A percentile compares a stretch with the other conserved stretches of the same genome.
Conservation (phyloP, 208 protist genomes). For the Trypanosoma mega region DNA sequence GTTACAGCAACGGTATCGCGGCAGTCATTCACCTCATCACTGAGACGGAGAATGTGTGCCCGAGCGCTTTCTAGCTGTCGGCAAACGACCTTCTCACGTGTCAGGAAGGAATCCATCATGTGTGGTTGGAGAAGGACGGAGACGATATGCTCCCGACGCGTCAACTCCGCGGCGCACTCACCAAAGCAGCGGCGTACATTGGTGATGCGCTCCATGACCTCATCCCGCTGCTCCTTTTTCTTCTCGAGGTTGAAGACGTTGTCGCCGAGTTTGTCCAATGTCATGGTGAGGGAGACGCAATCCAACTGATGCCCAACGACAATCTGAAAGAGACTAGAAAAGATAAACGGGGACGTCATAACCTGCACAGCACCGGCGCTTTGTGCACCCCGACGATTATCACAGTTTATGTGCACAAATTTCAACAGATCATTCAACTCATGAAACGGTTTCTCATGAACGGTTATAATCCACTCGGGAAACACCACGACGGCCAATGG, state of each 20-base stretch:
- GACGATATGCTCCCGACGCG: conserved; percentile 66
- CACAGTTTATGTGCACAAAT: conserved; percentile 75
- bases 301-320: conserved; percentile 79
- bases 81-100: conserved; percentile 43
- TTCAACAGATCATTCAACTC: conserved; percentile 84
- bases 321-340: conserved; percentile 78
- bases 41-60: conserved; percentile 62
- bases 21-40: conserved; percentile 75
- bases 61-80: conserved; percentile 60
- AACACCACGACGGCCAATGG: conserved; percentile 74
- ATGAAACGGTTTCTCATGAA: conserved; percentile 84
- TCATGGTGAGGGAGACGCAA: conserved; percentile 61
- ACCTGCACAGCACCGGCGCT: conserved; percentile 13
- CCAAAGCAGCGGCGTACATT: conserved; percentile 78
- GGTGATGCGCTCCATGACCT: conserved; percentile 75
- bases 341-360: conserved; percentile 71
- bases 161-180: conserved; percentile 76
- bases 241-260: conserved; percentile 61
- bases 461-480: conserved; percentile 80
- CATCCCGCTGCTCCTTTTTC: conserved; percentile 43
- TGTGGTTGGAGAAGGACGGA: conserved; percentile 62
- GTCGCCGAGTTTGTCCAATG: conserved; percentile 69
- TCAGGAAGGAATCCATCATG: conserved; percentile 55
- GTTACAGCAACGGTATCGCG: conserved; percentile 78
- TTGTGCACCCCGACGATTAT: neutral